Base-by-base conservation (phyloP, 1,139 yeast genomes). In the Pichia kudriavzevii region DNA sequence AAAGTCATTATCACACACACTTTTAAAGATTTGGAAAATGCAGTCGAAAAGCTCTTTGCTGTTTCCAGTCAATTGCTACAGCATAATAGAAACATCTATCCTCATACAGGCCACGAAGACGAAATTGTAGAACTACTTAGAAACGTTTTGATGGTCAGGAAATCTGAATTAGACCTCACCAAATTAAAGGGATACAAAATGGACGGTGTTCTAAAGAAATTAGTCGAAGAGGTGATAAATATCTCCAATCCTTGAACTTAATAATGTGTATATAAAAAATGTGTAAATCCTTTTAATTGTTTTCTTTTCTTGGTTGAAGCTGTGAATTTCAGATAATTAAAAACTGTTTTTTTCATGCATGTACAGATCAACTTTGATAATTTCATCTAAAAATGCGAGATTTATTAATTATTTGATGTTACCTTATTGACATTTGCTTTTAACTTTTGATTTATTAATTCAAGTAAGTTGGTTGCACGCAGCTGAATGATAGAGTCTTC, bases 1-100 rank as follows among this genome's bases (percentile, higher is more conserved):
- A 82, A 81, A 52, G 74, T 80, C 3, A 83, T 83, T 50, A 59
- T 88, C 45, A 79, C 78, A 36, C 75, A 72, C 46, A 36, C 49
- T 12, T 49, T 52, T 32, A 31, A 36, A 4, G 42, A 53, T 28
- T 29, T 47, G 19, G 50, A 48, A 27, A 32, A 32, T 7, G 46
- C 47, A 11, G 50, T 53, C 10, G 46, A 50, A 11, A 52, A 50
- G 30, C 26, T 56, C 7, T 39, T 56, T 31, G 43, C 47, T 2
- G 22, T 54, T 7, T 43, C 46, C 2, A 45, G 58, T 26, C 55
- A 49, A 29, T 40, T 53, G 26, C 19, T 54, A 19, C 40, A 37
- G 17, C 50, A 47, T 29, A 46, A 61, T 40, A 32, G 36, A 21
- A 28, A 31, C 7, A 25, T 32, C 7, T 39, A 39, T 29, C 43